phyloP scores from a whole-genome alignment of 192 early-diverging fungal genomes.

The Ambispora gerdemannii region DNA sequence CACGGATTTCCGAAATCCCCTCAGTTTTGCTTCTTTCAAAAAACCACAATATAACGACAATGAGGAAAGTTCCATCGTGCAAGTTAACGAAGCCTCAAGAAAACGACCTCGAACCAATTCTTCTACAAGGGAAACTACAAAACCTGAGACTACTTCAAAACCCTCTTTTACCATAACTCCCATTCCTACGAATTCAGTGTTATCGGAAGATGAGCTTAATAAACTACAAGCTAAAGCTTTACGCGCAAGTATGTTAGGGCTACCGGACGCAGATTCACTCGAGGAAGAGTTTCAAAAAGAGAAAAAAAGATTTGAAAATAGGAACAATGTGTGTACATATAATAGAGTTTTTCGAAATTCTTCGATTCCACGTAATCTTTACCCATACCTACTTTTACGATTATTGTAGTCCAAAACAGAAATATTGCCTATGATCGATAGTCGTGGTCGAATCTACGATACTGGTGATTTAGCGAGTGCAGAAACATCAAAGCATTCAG shows the following conservation, averaged over 20 bases:
- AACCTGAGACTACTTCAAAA: not conserved
- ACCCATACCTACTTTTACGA: not conserved
- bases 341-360: not conserved
- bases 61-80: not conserved
- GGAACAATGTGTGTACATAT: conserved; percentile 30
- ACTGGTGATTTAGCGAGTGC: conserved; percentile 35
- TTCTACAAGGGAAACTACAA: not conserved
- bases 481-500: conserved; percentile 16
- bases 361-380: not conserved
- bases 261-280: conserved; percentile 45
- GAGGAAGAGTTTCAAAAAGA: conserved; percentile 9
- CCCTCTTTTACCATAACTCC: not conserved
- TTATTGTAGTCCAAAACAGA: conserved; percentile 22
- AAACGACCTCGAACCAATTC: not conserved
- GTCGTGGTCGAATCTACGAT: conserved; percentile 56
- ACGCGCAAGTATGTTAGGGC: conserved; percentile 72
- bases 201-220: conserved; percentile 73
- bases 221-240: conserved; percentile 78
- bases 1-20: conserved; percentile 5
- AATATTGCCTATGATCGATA: conserved; percentile 54
- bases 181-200: conserved; percentile 27
- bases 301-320: conserved; percentile 36
- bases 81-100: not conserved
- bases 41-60: not conserved
- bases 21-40: not conserved